A percentile compares a stretch with the other conserved stretches of the same genome.
Evolutionary conservation across 2,329 filamentous ascomycete genomes (phyloP).

Genomic region (Trichoderma sp.): DNA sequence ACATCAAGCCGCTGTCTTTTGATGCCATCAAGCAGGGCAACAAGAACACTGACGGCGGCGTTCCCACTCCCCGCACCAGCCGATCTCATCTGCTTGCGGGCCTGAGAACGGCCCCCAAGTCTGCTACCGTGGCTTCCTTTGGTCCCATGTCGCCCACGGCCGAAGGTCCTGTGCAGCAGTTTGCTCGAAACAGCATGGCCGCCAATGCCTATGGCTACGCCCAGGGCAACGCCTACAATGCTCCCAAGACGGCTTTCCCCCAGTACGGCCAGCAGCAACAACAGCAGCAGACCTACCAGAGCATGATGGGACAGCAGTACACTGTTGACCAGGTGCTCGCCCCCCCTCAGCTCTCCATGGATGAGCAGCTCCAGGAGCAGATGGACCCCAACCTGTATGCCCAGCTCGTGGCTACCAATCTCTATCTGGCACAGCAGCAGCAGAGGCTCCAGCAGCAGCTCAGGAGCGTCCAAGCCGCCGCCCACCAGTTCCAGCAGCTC

Average conservation of each 20-base stretch:
- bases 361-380: slow-evolving; percentile 64
- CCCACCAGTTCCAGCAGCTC: slow-evolving; percentile 78
- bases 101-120: slow-evolving; percentile 90
- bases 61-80: slow-evolving; percentile 85
- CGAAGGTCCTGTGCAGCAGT: slow-evolving; percentile 39
- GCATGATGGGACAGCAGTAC: slow-evolving; percentile 50
- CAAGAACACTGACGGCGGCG: slow-evolving; percentile 64
- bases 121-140: slow-evolving; percentile 67
- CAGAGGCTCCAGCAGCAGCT: slow-evolving; percentile 93
- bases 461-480: slow-evolving; percentile 75
- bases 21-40: slow-evolving; percentile 68
- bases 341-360: slow-evolving; percentile 75
- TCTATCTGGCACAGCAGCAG: slow-evolving; percentile 91
- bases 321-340: slow-evolving; percentile 86
- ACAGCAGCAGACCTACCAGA: slow-evolving; percentile 30
- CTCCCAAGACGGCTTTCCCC: slow-evolving; percentile 58
- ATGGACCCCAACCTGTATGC: slow-evolving; percentile 86
- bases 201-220: slow-evolving; percentile 45
- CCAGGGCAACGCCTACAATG: slow-evolving; percentile 44
- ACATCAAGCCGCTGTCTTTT: slow-evolving; percentile 86
- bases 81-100: slow-evolving; percentile 92
- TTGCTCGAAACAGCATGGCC: slow-evolving; percentile 44
- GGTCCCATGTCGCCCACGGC: slow-evolving; percentile 60
- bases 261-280: slow-evolving; percentile 37
- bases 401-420: slow-evolving; percentile 84